Percentiles rank a stretch among this genome's conserved stretches.
Evolutionary conservation across 495 filamentous ascomycete species (phyloP).

Genomic region (Talaromyces ruber): DNA sequence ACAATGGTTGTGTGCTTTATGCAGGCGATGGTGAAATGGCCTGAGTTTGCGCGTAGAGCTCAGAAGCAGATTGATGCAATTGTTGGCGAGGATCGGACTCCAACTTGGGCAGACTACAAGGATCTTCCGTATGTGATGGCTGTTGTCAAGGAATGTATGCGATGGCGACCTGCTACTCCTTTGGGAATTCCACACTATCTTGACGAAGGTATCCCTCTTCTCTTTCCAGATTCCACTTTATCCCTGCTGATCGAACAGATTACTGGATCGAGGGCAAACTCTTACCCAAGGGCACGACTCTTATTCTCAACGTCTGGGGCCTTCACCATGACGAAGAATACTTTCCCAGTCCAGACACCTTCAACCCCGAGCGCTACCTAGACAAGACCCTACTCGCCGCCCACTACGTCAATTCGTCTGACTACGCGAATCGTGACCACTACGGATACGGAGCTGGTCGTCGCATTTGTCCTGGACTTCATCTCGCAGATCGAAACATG

Average conservation of each 20-base stretch:
- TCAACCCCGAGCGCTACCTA: constrained; percentile 41
- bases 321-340: constrained; percentile 21
- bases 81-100: constrained; percentile 22
- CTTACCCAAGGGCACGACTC: constrained; percentile 23
- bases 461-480: constrained; percentile 49
- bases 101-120: constrained; percentile 24
- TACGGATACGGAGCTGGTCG: constrained; percentile 34
- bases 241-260: constrained; percentile 8
- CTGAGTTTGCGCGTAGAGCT: constrained; percentile 27
- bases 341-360: constrained; percentile 42
- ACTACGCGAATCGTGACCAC: constrained; percentile 23
- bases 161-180: constrained; percentile 36
- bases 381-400: constrained; percentile 5
- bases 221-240: not conserved
- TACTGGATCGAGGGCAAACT: constrained; percentile 18
- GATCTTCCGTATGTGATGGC: constrained; percentile 32
- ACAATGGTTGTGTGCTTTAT: constrained; percentile 23
- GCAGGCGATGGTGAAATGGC: constrained; percentile 33
- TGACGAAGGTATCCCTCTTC: constrained; percentile 6
- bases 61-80: constrained; percentile 24
- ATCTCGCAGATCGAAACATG: constrained; percentile 48
- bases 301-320: constrained; percentile 26
- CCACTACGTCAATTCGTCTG: constrained; percentile 14
- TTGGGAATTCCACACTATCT: constrained; percentile 42
- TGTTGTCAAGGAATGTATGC: constrained; percentile 29